phyloP scores from a whole-genome alignment of 1,284 basidiomycete genomes.

The Ganoderma multipileum region DNA sequence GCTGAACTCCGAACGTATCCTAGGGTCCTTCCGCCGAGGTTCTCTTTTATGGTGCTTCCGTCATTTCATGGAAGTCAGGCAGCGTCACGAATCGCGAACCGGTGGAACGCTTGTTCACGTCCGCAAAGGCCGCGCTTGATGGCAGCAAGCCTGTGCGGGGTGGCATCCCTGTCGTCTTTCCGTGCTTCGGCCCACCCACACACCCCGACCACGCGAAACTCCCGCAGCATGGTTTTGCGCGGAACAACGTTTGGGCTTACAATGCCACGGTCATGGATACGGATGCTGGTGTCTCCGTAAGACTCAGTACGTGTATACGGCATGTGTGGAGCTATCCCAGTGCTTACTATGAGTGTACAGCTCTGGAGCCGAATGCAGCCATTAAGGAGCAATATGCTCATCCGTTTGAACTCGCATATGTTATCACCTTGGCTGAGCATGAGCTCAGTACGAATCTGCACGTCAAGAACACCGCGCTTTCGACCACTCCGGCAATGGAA shows the following conservation, averaged over 20 bases:
- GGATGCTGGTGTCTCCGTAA: slow-evolving; percentile 73
- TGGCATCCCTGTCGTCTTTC: slow-evolving; percentile 88
- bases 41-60: slow-evolving; percentile 82
- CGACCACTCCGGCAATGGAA: slow-evolving; percentile 58
- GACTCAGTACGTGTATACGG: slow-evolving; percentile 61
- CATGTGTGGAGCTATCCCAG: no score
- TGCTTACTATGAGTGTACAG: slow-evolving; percentile 45
- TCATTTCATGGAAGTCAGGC: slow-evolving; percentile 76
- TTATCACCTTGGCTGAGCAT: slow-evolving; percentile 79
- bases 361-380: slow-evolving; percentile 62
- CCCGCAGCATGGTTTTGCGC: slow-evolving; percentile 85
- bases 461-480: slow-evolving; percentile 71
- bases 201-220: slow-evolving; percentile 78
- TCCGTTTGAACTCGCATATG: slow-evolving; percentile 75
- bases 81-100: slow-evolving; percentile 45
- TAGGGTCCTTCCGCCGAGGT: slow-evolving; percentile 79
- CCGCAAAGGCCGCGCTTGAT: slow-evolving; percentile 76
- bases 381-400: slow-evolving; percentile 66
- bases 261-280: slow-evolving; percentile 73
- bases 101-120: slow-evolving; percentile 79
- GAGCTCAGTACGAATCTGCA: slow-evolving; percentile 82
- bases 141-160: slow-evolving; percentile 79
- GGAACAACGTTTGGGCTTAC: slow-evolving; percentile 76
- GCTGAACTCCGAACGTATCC: slow-evolving; percentile 10
- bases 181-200: slow-evolving; percentile 83